phyloP scores from a whole-genome alignment of 176 grass and related monocot genomes.

The Melocanna baccifera region DNA sequence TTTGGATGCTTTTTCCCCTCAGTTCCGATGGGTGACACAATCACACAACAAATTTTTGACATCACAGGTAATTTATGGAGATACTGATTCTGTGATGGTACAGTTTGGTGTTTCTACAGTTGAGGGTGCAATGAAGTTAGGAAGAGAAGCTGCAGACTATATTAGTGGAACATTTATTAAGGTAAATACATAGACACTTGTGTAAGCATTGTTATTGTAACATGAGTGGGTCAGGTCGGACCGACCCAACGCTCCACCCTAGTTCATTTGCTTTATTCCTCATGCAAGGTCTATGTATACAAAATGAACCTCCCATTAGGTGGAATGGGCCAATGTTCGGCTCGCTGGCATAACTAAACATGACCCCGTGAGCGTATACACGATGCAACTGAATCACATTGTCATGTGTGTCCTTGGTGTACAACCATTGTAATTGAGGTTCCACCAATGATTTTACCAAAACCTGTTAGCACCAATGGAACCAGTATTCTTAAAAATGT shows the following conservation, averaged over 20 bases:
- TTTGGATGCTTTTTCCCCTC: neutral
- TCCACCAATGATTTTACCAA: neutral
- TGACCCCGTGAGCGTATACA: neutral
- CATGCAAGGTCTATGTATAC: too few species aligned
- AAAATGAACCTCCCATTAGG: too few species aligned
- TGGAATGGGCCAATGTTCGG: too few species aligned
- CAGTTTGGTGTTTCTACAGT: conserved; percentile 89
- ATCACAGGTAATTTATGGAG: conserved; percentile 88
- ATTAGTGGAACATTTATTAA: conserved; percentile 95
- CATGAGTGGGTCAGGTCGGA: neutral
- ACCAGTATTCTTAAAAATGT: neutral
- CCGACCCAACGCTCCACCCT: too few species aligned
- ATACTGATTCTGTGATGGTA: conserved; percentile 98
- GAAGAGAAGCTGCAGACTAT: conserved; percentile 91
- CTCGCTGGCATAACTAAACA: too few species aligned
- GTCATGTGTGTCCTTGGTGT: neutral
- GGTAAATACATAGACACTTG: conserved; percentile 38
- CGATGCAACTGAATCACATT: neutral
- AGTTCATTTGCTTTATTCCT: too few species aligned
- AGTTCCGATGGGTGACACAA: conserved; percentile 4
- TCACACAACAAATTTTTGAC: neutral
- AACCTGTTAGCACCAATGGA: neutral
- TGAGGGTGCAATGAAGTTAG: conserved; percentile 83
- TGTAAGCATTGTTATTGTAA: neutral
- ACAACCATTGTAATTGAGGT: neutral